Evolutionary conservation across 495 filamentous ascomycete genomes (phyloP).

Genomic region (Xylaria venustula): DNA sequence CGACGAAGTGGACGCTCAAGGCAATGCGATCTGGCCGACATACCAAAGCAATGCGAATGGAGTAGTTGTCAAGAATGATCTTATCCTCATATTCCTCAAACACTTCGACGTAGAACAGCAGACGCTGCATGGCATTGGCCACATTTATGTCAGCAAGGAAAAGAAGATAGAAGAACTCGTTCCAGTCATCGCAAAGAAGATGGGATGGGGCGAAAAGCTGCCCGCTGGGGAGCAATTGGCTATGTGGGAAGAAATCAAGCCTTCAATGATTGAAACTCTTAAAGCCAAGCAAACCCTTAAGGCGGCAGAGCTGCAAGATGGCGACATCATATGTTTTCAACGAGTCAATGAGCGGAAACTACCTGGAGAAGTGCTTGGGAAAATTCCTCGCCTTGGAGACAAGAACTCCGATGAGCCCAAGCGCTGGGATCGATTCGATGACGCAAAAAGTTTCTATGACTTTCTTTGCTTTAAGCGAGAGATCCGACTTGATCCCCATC

Average conservation of each 20-base stretch:
- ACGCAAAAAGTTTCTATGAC: conserved; percentile 86
- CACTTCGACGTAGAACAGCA: conserved; percentile 80
- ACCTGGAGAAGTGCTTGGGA: conserved; percentile 28
- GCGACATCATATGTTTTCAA: conserved; percentile 96
- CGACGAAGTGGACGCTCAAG: conserved; percentile 59
- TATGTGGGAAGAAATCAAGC: conserved; percentile 97
- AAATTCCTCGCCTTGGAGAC: conserved; percentile 27
- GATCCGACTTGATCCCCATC: conserved; percentile 66
- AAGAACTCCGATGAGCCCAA: conserved; percentile 22
- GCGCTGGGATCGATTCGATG: conserved; percentile 47
- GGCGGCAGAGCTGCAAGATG: conserved; percentile 92
- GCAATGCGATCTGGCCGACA: conserved; percentile 65
- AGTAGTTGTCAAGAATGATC: conserved; percentile 47
- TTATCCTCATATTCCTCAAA: conserved; percentile 87
- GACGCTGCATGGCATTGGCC: conserved; percentile 68
- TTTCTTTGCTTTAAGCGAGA: conserved; percentile 80
- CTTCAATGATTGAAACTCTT: conserved; percentile 92
- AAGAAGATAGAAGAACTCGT: conserved; percentile 87
- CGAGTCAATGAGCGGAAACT: conserved; percentile 50
- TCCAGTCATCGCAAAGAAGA: conserved; percentile 72
- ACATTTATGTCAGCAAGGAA: conserved; percentile 81
- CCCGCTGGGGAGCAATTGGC: conserved; percentile 52
- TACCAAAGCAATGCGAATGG: conserved; percentile 47
- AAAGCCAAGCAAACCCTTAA: conserved; percentile 86
- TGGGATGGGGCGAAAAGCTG: conserved; percentile 76